Evolutionary conservation across 768 basidiomycete species (phyloP), one percentile per base, ranked within the genome.

Genomic region (Russula sp.): DNA sequence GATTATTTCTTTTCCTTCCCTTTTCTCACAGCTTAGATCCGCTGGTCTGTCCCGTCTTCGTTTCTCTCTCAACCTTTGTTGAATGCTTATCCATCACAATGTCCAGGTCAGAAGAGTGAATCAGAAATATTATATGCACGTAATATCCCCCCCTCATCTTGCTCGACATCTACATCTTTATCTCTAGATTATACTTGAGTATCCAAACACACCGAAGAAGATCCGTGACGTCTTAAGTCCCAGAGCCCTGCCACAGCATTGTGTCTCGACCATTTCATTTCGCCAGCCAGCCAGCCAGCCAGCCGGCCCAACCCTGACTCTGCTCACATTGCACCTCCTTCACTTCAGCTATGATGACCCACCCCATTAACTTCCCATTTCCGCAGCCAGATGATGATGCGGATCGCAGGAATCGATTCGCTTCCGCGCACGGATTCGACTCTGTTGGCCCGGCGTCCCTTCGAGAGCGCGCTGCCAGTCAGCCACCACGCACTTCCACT

Each of bases 391-490:
- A 68, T 47, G 82, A 84, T 68, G 83, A 84, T 54, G 77, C 79
- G 65, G 86, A 86, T 73, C 82, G 86, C 62, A 78, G 75, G 71
- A 84, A 83, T 75, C 80, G 85, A 66, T 86, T 87, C 72, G 79
- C 82, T 59, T 73, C 72, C 59, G 72, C 75, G 47, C 71, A 74
- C 52, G 72, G 74, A 47, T 77, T 79, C 56, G 79, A 81, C 57
- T 72, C 73, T 58, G 68, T 72, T 48, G 76, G 77, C 42, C 69
- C 77, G 57, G 73, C 75, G 62, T 77, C 80, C 62, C 75, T 78
- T 55, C 80, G 84, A 61, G 85, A 87, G 74, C 77, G 87, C 62
- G 87, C 87, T 48, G 81, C 86, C 1, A 86, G 84, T 71, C 87
- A 89, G 70, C 87, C 87, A 8, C 86, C 87, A 3, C 80, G 80